Conservation (phyloP, 352 stramenopile species). For the Lagenidium giganteum region DNA sequence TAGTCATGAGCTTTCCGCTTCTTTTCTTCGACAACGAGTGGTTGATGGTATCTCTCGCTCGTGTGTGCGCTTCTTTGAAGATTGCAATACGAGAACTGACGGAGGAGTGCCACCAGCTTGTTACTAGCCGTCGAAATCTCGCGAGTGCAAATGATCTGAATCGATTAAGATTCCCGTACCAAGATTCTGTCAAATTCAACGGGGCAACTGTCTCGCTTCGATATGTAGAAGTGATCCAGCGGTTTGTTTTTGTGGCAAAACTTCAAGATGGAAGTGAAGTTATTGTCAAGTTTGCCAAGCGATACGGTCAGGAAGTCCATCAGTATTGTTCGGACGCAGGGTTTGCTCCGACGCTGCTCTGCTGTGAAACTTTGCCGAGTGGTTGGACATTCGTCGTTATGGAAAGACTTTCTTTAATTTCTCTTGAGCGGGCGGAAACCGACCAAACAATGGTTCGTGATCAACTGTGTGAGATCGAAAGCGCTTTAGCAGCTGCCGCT, state of each 20-base stretch:
- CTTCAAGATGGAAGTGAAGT: slow-evolving; percentile 8
- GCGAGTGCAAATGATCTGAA: slow-evolving; percentile 3
- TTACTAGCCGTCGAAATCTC: slow-evolving; percentile 4
- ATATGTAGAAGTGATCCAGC: slow-evolving; percentile 16
- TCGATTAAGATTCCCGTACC: slow-evolving; percentile 20
- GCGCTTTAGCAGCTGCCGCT: background rate
- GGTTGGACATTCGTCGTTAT: slow-evolving; percentile 26
- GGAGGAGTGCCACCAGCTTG: slow-evolving; percentile 6
- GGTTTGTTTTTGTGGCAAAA: slow-evolving; percentile 14
- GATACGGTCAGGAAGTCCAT: slow-evolving; percentile 18
- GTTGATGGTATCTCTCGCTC: slow-evolving; percentile 12
- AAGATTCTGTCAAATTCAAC: slow-evolving; percentile 14
- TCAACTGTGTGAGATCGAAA: slow-evolving; percentile 13
- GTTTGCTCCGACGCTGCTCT: slow-evolving; percentile 16
- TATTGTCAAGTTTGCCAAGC: slow-evolving; percentile 18
- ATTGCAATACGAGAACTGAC: slow-evolving; percentile 11
- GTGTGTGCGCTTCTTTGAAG: slow-evolving; percentile 18
- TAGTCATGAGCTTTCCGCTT: slow-evolving; percentile 18
- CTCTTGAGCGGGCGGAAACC: background rate
- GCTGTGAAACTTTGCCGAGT: slow-evolving; percentile 11
- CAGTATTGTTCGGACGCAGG: slow-evolving; percentile 11
- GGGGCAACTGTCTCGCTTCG: slow-evolving; percentile 7
- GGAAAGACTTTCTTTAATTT: slow-evolving; percentile 15
- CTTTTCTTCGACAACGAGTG: slow-evolving; percentile 20
- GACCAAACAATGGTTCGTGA: background rate